Base-by-base conservation (phyloP, 139 green algal species). In the Tetradesmus obliquus region DNA sequence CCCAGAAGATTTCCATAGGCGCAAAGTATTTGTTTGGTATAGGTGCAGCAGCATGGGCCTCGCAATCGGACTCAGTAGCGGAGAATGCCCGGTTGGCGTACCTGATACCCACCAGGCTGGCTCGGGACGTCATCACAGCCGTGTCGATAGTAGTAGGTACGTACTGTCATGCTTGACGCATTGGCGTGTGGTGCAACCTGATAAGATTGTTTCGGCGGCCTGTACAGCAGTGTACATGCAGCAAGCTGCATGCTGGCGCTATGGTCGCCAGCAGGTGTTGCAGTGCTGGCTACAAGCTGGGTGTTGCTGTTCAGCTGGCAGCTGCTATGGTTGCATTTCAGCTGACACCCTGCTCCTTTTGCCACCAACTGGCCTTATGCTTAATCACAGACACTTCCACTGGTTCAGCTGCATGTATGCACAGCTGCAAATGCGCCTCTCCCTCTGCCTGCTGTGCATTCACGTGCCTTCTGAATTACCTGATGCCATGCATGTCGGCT, bases 111-210 rank as follows among this genome's bases (percentile, higher is more conserved):
- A 91, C 91, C 81, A 79, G 89, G 22, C 66, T 92, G 8, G 82
- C 62, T 12, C 92, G 95, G 1, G 94, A 96, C 72, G 91, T 94
- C 2, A 57, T 62, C n/a, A 91, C 92, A 22, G 94, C 92, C 0
- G 92, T 84, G 8, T 86, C 93, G 0, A 96, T 96, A 24, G 93
- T 95, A 1, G 72, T 62, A 79, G 95, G 93, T 94, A 24, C 69
- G 81, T 72, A 80, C 6, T 3, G 45, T n/a, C 66, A 4, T 76
- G 66, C 66, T 24, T n/a, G 66, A 19, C n/a, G 66, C 66, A 76
- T 76, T 3, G 17, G 2, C 60, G n/a, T 76, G 17, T 24, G n/a
- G 15, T 19, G 66, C 17, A 3, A 24, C 3, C 10, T 24, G 10
- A 17, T 10, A 19, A 3, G 15, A n/a, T 24, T 10, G 3, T 5